These are phyloP conservation scores for Knoxdaviesia capensis DNA, from an alignment of 2,329 filamentous ascomycete genomes.

Conservation along the genomic window DNA sequence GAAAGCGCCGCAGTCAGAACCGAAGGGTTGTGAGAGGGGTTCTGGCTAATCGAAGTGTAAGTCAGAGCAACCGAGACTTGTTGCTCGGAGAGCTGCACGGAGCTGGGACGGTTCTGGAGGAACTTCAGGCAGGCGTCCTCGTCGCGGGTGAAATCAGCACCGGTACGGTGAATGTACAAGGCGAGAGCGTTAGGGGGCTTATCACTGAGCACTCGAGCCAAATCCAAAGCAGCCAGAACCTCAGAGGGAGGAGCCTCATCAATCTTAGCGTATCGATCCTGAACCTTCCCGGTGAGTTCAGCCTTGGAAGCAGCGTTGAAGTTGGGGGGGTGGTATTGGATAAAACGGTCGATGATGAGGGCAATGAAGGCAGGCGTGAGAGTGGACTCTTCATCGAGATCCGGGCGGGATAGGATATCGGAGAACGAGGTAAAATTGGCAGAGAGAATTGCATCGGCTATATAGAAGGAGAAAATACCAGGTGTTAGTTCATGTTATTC, in stretches of 20 bases:
- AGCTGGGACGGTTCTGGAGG: conserved; percentile 30
- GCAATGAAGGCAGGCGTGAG: conserved; percentile 52
- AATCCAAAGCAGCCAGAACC: conserved; percentile 48
- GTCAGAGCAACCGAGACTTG: conserved; percentile 68
- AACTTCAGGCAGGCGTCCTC: conserved; percentile 42
- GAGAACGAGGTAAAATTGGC: conserved; percentile 62
- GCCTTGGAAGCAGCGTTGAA: conserved; percentile 59
- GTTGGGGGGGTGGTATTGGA: conserved; percentile 69
- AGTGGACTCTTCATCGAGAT: conserved; percentile 43
- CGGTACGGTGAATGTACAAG: conserved; percentile 52
- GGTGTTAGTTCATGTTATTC: not conserved
- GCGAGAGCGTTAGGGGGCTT: conserved; percentile 35
- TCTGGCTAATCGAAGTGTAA: conserved; percentile 38
- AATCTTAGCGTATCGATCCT: conserved; percentile 44
- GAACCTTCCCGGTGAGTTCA: conserved; percentile 46
- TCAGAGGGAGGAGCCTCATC: conserved; percentile 48
- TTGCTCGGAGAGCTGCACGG: conserved; percentile 51
- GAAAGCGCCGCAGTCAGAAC: conserved; percentile 41
- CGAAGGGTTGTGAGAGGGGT: conserved; percentile 28
- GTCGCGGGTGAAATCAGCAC: conserved; percentile 54
- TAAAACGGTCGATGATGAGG: conserved; percentile 64
- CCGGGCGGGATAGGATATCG: conserved; percentile 49
- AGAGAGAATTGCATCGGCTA: conserved; percentile 78
- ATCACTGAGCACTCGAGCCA: conserved; percentile 44
- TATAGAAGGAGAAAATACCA: conserved; percentile 1